These are phyloP conservation scores for Cryptosporidium ryanae DNA, from an alignment of 169 alveolate species.

Conservation along the genomic window DNA sequence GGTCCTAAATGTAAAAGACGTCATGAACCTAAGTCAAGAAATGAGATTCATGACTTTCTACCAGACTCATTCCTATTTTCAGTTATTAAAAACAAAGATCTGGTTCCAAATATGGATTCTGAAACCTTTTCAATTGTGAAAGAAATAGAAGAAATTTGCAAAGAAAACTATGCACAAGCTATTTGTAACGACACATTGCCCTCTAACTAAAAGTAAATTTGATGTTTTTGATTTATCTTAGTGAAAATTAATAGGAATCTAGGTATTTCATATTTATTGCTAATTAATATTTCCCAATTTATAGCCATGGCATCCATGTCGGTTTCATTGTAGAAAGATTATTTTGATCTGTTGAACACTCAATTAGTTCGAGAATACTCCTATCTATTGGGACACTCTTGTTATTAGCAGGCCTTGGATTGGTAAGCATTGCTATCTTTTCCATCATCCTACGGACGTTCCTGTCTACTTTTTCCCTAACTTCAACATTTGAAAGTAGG, in stretches of 20 bases:
- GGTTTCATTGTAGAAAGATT: conserved; percentile 64
- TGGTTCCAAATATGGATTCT: conserved; percentile 65
- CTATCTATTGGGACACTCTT: conserved; percentile 16
- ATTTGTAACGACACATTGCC: conserved; percentile 28
- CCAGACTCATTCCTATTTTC: conserved; percentile 77
- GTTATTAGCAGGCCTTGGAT: conserved; percentile 54
- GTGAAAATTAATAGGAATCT: neutral
- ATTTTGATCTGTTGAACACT: conserved; percentile 42
- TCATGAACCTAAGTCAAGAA: conserved; percentile 78
- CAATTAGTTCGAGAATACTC: conserved; percentile 50
- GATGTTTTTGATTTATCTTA: neutral
- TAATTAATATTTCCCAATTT: neutral
- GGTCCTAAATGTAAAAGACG: conserved; percentile 82
- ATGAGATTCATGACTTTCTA: conserved; percentile 65
- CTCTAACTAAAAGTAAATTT: neutral
- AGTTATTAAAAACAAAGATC: conserved; percentile 41
- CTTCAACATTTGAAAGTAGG: conserved; percentile 50
- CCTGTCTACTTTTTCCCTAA: conserved; percentile 66
- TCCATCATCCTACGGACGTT: conserved; percentile 75
- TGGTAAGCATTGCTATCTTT: conserved; percentile 48
- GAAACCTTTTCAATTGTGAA: conserved; percentile 49
- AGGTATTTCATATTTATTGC: neutral
- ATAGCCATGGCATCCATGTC: conserved; percentile 75
- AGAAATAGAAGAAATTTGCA: conserved; percentile 56
- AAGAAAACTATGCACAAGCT: conserved; percentile 60